These are phyloP conservation scores for Rhizoclosmatium sp. DNA, from an alignment of 192 early-diverging fungal species.

Conservation along the genomic window DNA sequence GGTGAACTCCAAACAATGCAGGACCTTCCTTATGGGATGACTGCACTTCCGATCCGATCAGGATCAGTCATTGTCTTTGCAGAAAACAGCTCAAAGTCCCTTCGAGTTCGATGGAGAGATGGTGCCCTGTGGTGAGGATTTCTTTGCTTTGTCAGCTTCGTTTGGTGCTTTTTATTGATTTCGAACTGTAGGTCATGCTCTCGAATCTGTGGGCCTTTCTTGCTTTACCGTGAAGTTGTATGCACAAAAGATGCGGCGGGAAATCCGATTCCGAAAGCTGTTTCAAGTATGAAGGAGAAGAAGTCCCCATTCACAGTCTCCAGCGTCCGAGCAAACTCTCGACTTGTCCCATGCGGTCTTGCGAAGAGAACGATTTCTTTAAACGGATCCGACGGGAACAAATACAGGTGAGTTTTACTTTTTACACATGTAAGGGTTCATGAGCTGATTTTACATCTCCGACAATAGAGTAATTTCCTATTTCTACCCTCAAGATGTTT, in stretches of 20 bases:
- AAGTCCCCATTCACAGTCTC: neutral
- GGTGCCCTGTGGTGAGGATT: neutral
- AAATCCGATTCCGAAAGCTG: neutral
- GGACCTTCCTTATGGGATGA: neutral
- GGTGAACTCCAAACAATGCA: neutral
- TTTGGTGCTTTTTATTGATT: too few relatives aligned
- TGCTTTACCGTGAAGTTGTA: neutral
- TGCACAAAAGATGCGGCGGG: neutral
- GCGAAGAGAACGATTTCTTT: slow-evolving; percentile 18
- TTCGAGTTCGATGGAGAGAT: neutral
- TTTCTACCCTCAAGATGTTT: slow-evolving; percentile 8
- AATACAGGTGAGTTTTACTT: neutral
- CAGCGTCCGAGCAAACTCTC: neutral
- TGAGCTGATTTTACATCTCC: neutral
- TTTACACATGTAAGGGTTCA: neutral
- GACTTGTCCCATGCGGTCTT: slow-evolving; percentile 2
- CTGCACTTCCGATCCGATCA: slow-evolving; percentile 10
- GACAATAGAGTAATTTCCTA: slow-evolving; percentile 4
- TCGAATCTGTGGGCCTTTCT: neutral
- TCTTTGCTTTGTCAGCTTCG: neutral
- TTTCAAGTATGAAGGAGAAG: neutral
- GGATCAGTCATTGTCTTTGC: slow-evolving; percentile 24
- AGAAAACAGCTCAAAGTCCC: neutral
- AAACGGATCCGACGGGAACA: neutral
- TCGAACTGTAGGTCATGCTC: too few relatives aligned